These are phyloP conservation scores for Inonotus hispidus DNA, from an alignment of 1,284 basidiomycete genomes.

Conservation along the genomic window DNA sequence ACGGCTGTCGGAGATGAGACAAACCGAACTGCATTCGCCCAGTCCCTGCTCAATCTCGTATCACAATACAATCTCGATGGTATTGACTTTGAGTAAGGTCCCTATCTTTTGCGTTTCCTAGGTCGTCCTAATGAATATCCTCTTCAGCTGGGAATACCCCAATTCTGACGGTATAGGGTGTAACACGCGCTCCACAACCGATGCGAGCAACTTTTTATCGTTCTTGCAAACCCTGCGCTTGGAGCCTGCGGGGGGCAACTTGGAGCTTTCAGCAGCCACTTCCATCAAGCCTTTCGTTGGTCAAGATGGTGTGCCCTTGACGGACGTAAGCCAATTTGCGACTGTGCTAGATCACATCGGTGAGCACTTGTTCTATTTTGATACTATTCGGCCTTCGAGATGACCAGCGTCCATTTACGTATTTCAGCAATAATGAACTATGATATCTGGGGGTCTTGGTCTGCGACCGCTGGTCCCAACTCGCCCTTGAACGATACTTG, in stretches of 20 bases:
- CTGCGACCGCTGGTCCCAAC: constrained; percentile 58
- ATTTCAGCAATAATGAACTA: constrained; percentile 75
- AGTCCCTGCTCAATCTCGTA: constrained; percentile 57
- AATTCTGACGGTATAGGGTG: constrained; percentile 62
- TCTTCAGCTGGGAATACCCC: constrained; percentile 82
- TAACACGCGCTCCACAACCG: constrained; percentile 56
- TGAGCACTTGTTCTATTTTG: background rate
- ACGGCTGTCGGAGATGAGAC: constrained; percentile 54
- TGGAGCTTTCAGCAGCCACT: constrained; percentile 73
- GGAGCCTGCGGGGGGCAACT: constrained; percentile 46
- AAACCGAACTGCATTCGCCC: constrained; percentile 64
- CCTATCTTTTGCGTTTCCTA: background rate
- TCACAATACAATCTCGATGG: constrained; percentile 69
- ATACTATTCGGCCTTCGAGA: background rate
- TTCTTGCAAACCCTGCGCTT: constrained; percentile 72
- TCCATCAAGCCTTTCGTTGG: constrained; percentile 65
- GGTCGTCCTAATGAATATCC: background rate
- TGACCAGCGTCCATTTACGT: background rate
- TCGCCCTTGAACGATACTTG: constrained; percentile 79
- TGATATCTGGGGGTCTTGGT: constrained; percentile 66
- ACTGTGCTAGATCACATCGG: constrained; percentile 69
- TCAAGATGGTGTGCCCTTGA: constrained; percentile 48
- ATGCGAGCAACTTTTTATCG: constrained; percentile 66
- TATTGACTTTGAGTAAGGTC: constrained; percentile 79
- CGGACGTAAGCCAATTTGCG: constrained; percentile 66